Evolutionary conservation across 2,329 filamentous ascomycete species (phyloP), one percentile per base, ranked within the genome.

Genomic region (Diaporthe caulivora): DNA sequence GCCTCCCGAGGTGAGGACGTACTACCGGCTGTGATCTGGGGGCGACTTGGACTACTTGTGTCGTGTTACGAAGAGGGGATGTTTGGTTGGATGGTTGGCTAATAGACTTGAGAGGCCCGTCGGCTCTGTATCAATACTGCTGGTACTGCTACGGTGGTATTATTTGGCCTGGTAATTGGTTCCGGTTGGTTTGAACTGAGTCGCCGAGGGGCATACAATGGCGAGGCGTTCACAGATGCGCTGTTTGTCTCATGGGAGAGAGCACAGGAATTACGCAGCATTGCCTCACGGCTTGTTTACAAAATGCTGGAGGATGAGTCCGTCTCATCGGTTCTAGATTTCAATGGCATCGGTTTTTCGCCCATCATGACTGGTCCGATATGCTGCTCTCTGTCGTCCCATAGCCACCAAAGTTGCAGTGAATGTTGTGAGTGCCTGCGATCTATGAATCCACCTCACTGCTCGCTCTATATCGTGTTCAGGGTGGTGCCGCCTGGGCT

Each of bases 181-280:
- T 9, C 21, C 26, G 26, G 40, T 21, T 24, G 24, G 40, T 49
- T 37, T 2, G 8, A 29, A 29, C 54, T n/a, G 24, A 47, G 40
- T 65, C 29, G 44, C 44, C 44, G 21, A 51, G 21, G 21, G 13
- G 21, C 44, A 65, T 51, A 65, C 29, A 51, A 29, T 37, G 60
- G 60, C 60, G 60, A 65, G 60, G 60, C 60, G 60, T 65, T 65
- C n/a, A 65, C 29, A 37, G 60, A 65, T 51, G 60, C 60, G 44
- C 29, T 65, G 60, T n/a, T 17, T 24, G 0, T 37, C 10, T n/a
- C 13, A 40, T 13, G 24, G 0, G 24, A 9, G 8, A 18, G 15
- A 3, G 29, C 2, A 8, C 21, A 24, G 31, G 29, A 29, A 53
- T 53, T 49, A 67, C 17, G 47, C 62, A 53, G 62, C 47, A 67